phyloP scores from a whole-genome alignment of 1,284 basidiomycete species.

The Heterobasidion occidentale region DNA sequence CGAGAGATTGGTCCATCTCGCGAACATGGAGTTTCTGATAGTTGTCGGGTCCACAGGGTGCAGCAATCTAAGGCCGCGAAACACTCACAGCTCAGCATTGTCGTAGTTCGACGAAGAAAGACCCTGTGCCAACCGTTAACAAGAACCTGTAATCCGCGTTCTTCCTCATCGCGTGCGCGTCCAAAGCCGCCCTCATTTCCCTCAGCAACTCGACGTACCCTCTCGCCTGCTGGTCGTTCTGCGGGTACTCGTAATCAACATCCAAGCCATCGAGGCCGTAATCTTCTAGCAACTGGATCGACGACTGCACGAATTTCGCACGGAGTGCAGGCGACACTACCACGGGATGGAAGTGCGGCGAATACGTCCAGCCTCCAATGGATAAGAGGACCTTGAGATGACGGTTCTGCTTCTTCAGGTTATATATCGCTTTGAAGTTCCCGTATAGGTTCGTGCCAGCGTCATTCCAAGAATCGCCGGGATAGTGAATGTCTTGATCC shows the following conservation, averaged over 20 bases:
- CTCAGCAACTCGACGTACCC: constrained; percentile 69
- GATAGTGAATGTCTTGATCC: constrained; percentile 85
- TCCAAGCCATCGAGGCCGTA: constrained; percentile 62
- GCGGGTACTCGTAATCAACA: constrained; percentile 83
- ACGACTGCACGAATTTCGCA: constrained; percentile 70
- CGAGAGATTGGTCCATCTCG: constrained; percentile 84
- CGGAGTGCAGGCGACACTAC: constrained; percentile 58
- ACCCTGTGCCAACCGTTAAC: constrained; percentile 50
- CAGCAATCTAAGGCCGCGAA: constrained; percentile 60
- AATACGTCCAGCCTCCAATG: constrained; percentile 91
- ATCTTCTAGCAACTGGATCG: constrained; percentile 77
- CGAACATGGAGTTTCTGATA: constrained; percentile 70
- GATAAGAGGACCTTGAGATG: constrained; percentile 83
- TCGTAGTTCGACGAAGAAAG: neutral
- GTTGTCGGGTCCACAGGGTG: constrained; percentile 87
- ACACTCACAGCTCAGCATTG: neutral
- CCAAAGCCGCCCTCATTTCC: constrained; percentile 64
- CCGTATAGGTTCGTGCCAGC: constrained; percentile 82
- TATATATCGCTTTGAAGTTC: constrained; percentile 89
- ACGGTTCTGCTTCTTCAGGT: constrained; percentile 80
- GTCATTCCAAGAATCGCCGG: constrained; percentile 88
- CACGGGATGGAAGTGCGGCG: constrained; percentile 70
- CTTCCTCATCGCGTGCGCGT: constrained; percentile 57
- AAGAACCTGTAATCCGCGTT: constrained; percentile 57
- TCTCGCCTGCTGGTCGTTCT: constrained; percentile 57